phyloP scores from a whole-genome alignment of 73 alveolate genomes.

The Strombidium stylifer region DNA sequence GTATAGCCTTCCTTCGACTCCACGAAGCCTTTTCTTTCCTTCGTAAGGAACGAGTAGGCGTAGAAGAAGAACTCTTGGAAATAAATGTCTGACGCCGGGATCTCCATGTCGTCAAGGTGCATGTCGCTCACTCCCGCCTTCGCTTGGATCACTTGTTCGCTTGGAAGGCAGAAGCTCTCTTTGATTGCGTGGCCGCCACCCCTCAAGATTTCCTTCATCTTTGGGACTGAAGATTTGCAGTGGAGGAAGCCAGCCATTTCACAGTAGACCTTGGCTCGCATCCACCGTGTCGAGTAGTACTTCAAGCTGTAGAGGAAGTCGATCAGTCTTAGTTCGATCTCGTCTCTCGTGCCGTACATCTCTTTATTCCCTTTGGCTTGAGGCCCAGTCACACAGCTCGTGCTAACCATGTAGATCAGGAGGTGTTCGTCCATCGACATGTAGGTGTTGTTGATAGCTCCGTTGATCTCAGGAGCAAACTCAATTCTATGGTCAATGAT shows the following conservation, averaged over 20 bases:
- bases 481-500: constrained; percentile 26
- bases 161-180: background rate
- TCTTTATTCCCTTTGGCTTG: too few species aligned
- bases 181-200: too few species aligned
- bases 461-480: constrained; percentile 32
- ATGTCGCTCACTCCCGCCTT: background rate
- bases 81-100: constrained; percentile 28
- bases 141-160: background rate
- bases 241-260: too few species aligned
- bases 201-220: background rate
- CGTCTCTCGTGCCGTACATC: constrained; percentile 2
- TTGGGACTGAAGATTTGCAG: background rate
- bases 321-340: constrained; percentile 16
- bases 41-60: constrained; percentile 20
- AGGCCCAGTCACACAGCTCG: too few species aligned
- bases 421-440: constrained; percentile 31
- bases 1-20: constrained; percentile 39
- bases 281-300: constrained; percentile 35
- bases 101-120: background rate
- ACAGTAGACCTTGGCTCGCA: constrained; percentile 27
- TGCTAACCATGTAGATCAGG: constrained; percentile 17
- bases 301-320: constrained; percentile 20
- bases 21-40: constrained; percentile 12
- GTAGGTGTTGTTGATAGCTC: constrained; percentile 28
- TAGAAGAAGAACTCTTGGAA: constrained; percentile 32